Evolutionary conservation across 192 early-diverging fungal genomes (phyloP), one percentile per base, ranked within the genome.

Genomic region (Funneliformis mosseae): DNA sequence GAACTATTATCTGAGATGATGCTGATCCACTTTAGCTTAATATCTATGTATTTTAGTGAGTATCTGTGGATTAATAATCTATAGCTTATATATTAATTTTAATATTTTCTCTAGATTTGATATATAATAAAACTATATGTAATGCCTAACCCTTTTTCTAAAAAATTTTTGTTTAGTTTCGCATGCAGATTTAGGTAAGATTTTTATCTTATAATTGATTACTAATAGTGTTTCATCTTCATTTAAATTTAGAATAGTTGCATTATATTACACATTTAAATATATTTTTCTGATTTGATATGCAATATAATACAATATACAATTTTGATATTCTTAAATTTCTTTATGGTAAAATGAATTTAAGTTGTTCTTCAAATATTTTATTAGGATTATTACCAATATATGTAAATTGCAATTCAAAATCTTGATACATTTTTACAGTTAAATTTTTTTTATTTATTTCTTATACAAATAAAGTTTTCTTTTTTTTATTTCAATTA

Each of bases 131-230:
- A 9, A 48, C 46, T 10, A 9, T 48, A 48, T 67, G 28, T 33
- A 67, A 28, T 5, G 64, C 28, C 28, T 28, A 67, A 4, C 28
- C 33, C 14, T 67, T 67, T 39, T 67, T 67, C n/a, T n/a, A 67
- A 67, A 67, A 33, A 38, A 67, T 67, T 67, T 8, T 62, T 67
- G 25, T 67, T 67, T 67, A 9, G 64, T 67, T 67, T 67, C 28
- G 11, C 28, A 8, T 3, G 27, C 2, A 67, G 11, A 38, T 67
- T 67, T 67, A 9, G 64, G 12, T 4, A 67, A 67, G 28, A 67
- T 38, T 0, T 67, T 67, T 12, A 67, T 38, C 12, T 67, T 67
- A 67, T 67, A 67, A 3, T 39, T 28, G 2, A 67, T 28, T 38
- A 67, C 28, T 33, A 67, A 28, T 28, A 67, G 28, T 67, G 33